A percentile compares a stretch with the other conserved stretches of the same genome.
Conservation (phyloP, 1,139 yeast species). For the Cylindricascospora bacillispora region DNA sequence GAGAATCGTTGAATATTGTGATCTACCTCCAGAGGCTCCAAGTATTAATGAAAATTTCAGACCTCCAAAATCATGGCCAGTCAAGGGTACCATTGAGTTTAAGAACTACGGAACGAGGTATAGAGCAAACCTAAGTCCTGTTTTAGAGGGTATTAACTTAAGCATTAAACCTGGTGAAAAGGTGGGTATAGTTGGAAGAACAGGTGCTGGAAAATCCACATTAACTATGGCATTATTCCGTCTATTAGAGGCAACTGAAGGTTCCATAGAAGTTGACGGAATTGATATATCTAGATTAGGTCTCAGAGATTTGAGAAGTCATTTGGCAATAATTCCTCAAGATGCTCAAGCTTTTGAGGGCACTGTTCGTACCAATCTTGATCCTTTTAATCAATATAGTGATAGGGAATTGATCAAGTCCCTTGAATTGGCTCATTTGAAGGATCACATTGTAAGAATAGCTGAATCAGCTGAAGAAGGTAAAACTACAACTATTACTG, state of each 20-base stretch:
- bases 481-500: conserved; percentile 11
- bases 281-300: conserved; percentile 36
- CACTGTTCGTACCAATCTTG: conserved; percentile 45
- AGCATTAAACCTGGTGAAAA: conserved; percentile 49
- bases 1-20: conserved; percentile 58
- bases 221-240: conserved; percentile 63
- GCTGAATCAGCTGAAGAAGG: conserved; percentile 14
- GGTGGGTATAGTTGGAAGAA: conserved; percentile 73
- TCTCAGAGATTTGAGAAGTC: conserved; percentile 39
- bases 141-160: conserved; percentile 40
- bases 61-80: conserved; percentile 45
- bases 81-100: conserved; percentile 42
- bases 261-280: conserved; percentile 40
- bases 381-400: conserved; percentile 39
- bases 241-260: conserved; percentile 50
- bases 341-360: conserved; percentile 60
- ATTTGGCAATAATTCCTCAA: conserved; percentile 53
- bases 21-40: conserved; percentile 47
- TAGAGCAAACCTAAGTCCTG: conserved; percentile 45
- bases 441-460: conserved; percentile 33
- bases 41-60: conserved; percentile 24
- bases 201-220: conserved; percentile 79
- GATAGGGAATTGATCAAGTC: conserved; percentile 47
- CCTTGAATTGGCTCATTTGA: conserved; percentile 40
- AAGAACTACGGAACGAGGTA: conserved; percentile 53